A percentile compares a stretch with the other conserved stretches of the same genome.
phyloP scores from a whole-genome alignment of 108 stramenopile genomes.

The Pseudonitzschia pungens region DNA sequence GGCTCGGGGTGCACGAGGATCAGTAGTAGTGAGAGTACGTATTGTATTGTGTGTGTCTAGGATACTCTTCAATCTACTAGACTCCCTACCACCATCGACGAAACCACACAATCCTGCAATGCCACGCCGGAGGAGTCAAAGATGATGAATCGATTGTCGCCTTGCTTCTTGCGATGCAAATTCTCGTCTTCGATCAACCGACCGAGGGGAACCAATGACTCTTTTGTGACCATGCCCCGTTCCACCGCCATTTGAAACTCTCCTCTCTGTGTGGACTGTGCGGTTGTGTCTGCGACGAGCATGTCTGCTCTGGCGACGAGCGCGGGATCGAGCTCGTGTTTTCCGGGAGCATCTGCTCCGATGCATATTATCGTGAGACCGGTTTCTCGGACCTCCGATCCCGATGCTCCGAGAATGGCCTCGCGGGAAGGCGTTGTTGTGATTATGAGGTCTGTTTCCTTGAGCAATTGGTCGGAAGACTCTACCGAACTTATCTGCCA shows the following conservation, averaged over 20 bases:
- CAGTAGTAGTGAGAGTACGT: neutral
- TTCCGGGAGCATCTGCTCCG: constrained; percentile 73
- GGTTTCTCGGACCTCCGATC: constrained; percentile 3
- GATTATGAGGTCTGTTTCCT: constrained; percentile 53
- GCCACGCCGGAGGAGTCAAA: constrained; percentile 78
- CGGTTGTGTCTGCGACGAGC: constrained; percentile 55
- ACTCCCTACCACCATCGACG: constrained; percentile 21
- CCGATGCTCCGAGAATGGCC: constrained; percentile 36
- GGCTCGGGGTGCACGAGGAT: constrained; percentile 14
- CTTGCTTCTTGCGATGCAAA: constrained; percentile 30
- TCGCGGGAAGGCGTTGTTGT: constrained; percentile 68
- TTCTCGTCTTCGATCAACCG: constrained; percentile 27
- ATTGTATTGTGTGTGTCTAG: neutral
- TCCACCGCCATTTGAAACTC: constrained; percentile 52
- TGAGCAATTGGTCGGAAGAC: constrained; percentile 41
- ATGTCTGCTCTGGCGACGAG: constrained; percentile 52
- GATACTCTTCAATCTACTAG: neutral
- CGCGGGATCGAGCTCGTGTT: constrained; percentile 49
- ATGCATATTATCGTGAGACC: constrained; percentile 65
- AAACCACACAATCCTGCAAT: constrained; percentile 70
- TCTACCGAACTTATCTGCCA: constrained; percentile 41
- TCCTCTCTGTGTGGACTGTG: constrained; percentile 54
- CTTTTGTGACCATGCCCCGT: constrained; percentile 19
- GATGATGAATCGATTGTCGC: constrained; percentile 54
- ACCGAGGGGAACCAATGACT: constrained; percentile 52